Evolutionary conservation across 768 basidiomycete genomes (phyloP).

Genomic region (Tylopilus felleus): DNA sequence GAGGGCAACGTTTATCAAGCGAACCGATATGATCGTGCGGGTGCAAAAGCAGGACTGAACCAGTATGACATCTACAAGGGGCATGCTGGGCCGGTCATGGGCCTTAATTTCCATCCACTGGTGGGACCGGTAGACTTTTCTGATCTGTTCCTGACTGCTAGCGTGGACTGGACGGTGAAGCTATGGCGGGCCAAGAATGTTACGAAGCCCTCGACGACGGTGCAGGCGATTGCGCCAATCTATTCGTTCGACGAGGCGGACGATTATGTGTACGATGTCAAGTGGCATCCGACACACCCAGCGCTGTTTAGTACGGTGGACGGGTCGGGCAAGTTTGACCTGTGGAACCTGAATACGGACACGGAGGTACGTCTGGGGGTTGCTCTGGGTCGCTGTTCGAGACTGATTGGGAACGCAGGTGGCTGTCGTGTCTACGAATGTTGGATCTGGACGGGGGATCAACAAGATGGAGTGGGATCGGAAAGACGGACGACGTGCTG

Average conservation of each 20-base stretch:
- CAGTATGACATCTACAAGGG: constrained; percentile 91
- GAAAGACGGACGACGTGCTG: constrained; percentile 87
- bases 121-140: constrained; percentile 92
- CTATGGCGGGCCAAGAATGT: constrained; percentile 85
- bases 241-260: constrained; percentile 97
- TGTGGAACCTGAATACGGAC: constrained; percentile 98
- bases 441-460: constrained; percentile 77
- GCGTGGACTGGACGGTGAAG: constrained; percentile 98
- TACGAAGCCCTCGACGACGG: constrained; percentile 65
- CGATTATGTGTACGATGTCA: constrained; percentile 98
- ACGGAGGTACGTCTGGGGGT: constrained; percentile 68
- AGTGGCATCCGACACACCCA: constrained; percentile 96
- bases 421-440: constrained; percentile 81
- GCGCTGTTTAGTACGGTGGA: constrained; percentile 92
- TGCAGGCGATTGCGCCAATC: constrained; percentile 59
- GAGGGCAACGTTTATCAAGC: constrained; percentile 97
- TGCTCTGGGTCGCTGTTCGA: neutral
- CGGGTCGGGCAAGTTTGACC: constrained; percentile 91
- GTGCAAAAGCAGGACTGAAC: constrained; percentile 93
- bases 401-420: constrained; percentile 52
- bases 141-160: constrained; percentile 89
- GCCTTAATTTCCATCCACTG: constrained; percentile 91
- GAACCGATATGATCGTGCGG: constrained; percentile 94
- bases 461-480: constrained; percentile 97
- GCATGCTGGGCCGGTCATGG: constrained; percentile 91